Evolutionary conservation across 2,329 filamentous ascomycete genomes (phyloP).

Genomic region (Sordariomycetes sp.): DNA sequence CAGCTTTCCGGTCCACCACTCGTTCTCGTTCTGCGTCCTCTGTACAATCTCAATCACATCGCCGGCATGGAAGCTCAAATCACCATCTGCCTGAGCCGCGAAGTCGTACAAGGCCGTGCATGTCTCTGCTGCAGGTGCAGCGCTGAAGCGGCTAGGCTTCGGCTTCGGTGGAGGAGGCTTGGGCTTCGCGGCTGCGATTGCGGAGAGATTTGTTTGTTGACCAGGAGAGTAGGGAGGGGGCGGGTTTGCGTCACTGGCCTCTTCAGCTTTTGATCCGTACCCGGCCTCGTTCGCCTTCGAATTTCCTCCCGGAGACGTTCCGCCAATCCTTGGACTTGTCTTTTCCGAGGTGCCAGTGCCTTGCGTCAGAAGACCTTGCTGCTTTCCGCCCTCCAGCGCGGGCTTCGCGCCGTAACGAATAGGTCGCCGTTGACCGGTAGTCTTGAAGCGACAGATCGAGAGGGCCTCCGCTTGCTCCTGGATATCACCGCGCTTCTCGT

Average conservation of each 20-base stretch:
- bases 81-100: constrained; percentile 87
- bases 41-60: constrained; percentile 84
- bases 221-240: constrained; percentile 63
- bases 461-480: constrained; percentile 78
- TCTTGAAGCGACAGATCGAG: constrained; percentile 84
- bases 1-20: constrained; percentile 90
- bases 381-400: constrained; percentile 36
- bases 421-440: constrained; percentile 60
- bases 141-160: constrained; percentile 68
- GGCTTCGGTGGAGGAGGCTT: constrained; percentile 69
- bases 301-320: constrained; percentile 8
- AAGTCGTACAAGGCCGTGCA: constrained; percentile 94
- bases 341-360: constrained; percentile 23
- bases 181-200: constrained; percentile 42
- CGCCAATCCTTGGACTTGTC: constrained; percentile 8
- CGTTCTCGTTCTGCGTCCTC: constrained; percentile 82
- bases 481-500: constrained; percentile 79
- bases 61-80: constrained; percentile 81
- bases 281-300: constrained; percentile 11
- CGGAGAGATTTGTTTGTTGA: constrained; percentile 30
- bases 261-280: no score
- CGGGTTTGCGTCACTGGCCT: constrained; percentile 42
- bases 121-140: constrained; percentile 58
- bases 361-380: constrained; percentile 41
- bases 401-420: constrained; percentile 51